These are phyloP conservation scores for Thuidium tamariscinum DNA, from an alignment of 225 moss, liverwort and hornwort species.

Conservation along the genomic window DNA sequence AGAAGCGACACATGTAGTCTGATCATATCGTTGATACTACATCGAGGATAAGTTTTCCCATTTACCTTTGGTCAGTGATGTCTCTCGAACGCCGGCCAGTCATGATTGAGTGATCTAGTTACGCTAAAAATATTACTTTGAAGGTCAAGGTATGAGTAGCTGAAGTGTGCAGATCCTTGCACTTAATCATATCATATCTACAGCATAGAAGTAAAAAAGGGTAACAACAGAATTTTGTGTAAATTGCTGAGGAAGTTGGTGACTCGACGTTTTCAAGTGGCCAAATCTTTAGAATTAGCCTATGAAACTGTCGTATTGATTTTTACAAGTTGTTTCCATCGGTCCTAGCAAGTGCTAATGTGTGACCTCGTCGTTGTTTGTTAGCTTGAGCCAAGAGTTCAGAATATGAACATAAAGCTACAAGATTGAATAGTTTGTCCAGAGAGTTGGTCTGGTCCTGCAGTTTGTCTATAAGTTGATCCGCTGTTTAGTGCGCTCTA, in stretches of 20 bases:
- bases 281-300: neutral
- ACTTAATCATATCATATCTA: neutral
- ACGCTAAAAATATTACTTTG: neutral
- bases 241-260: neutral
- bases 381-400: neutral
- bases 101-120: constrained; percentile 19
- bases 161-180: neutral
- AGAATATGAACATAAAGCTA: neutral
- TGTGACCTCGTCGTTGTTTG: neutral
- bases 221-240: neutral
- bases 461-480: neutral
- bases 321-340: neutral
- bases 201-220: neutral
- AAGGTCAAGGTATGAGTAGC: constrained; percentile 2
- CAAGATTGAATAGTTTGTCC: neutral
- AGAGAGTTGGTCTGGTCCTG: neutral
- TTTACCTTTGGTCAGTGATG: constrained; percentile 44
- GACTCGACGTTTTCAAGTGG: neutral
- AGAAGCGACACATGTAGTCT: constrained; percentile 47
- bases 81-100: constrained; percentile 31
- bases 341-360: neutral
- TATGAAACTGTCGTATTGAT: neutral
- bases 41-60: constrained; percentile 36
- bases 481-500: neutral
- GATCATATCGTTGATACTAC: constrained; percentile 40